Base-by-base conservation (phyloP, 139 green algal species). In the Chlorella ohadii region DNA sequence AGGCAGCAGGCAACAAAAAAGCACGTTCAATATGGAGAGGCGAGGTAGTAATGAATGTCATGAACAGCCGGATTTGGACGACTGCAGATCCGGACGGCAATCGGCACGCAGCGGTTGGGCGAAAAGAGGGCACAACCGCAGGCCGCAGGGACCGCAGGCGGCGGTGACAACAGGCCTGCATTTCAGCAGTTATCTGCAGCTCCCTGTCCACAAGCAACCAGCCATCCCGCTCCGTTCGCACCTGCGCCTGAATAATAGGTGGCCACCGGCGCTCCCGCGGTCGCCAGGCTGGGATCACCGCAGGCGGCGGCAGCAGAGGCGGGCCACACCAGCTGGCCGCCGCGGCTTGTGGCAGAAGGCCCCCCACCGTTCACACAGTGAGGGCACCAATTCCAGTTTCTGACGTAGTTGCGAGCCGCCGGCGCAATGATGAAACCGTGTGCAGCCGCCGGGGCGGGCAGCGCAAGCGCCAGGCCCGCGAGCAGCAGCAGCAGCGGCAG, bases 341-440 rank as follows among this genome's bases (percentile, higher is more conserved):
- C 31, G 22, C 16, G 31, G 23, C 31, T 70, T 55, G 19, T 33
- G 33, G 6, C 22, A 2, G 31, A 33, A 0, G 55, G 74, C 0
- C 74, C 74, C 12, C 74, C 74, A 19, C 20, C 23, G 47, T 65
- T 79, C 6, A 65, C 44, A 16, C 68, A 76, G 74, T 81, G 74
- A 7, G 74, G 74, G 55, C 74, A 81, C 31, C 51, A 81, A 1
- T 33, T n/a, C 74, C 74, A 81, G 33, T 81, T 81, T 4, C 31
- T 31, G 33, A 39, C 2, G 34, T 68, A 81, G 74, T 81, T 81
- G 25, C 74, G 74, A 11, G 74, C 15, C 2, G 55, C 74, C 2
- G 74, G 74, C 6, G 51, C 74, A 27, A 20, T n/a, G 61, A 81
- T 23, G 33, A 70, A 81, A n/a, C 41, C 74, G 34, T 81, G 74